Base-by-base conservation (phyloP, 345 rosid species). In the Salix viminalis region DNA sequence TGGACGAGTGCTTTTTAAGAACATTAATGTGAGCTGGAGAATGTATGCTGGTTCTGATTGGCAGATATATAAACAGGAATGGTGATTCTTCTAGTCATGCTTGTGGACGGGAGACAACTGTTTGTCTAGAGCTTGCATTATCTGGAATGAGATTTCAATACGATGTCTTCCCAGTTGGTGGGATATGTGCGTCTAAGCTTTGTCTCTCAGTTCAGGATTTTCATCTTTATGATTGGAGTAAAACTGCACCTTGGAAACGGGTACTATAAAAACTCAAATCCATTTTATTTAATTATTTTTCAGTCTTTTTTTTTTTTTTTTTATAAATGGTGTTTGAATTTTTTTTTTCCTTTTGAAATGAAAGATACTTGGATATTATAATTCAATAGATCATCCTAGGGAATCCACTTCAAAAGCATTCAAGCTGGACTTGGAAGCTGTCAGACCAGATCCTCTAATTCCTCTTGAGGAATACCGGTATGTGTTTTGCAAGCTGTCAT, bases 401-500 rank as follows among this genome's bases (percentile, higher is more conserved):
- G 92, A 89, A 79, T 90, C 95, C 50, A 85, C 91, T 77, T 90
- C 98, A 36, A 86, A 93, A 79, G 95, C 96, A 71, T 82, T 93
- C 76, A 91, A 84, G 88, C 79, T 93, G 85, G 91, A 85, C 76
- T 75, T 96, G 83, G 97, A 92, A 83, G 91, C 94, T 85, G 96
- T 93, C 72, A 91, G 95, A 78, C 99, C 98, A 42, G 90, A 96
- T 80, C 94, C 97, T 80, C 79, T 72, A 69, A 91, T 82, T 28
- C 98, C 99, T 76, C 96, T 96, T 14, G 98, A 96, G 85, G 99
- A 96, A 86, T 91, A 93, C 79, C 81, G 99, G 99, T 93, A 82
- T 77, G 75, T 65, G 30, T 75, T n/a, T 72, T 78, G 65, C 67
- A 72, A 36, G 44, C 8, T 60, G 70, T 68, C 77, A n/a, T 76